phyloP scores from a whole-genome alignment of 106 monocot genomes.

The Platanthera guangdongensis region DNA sequence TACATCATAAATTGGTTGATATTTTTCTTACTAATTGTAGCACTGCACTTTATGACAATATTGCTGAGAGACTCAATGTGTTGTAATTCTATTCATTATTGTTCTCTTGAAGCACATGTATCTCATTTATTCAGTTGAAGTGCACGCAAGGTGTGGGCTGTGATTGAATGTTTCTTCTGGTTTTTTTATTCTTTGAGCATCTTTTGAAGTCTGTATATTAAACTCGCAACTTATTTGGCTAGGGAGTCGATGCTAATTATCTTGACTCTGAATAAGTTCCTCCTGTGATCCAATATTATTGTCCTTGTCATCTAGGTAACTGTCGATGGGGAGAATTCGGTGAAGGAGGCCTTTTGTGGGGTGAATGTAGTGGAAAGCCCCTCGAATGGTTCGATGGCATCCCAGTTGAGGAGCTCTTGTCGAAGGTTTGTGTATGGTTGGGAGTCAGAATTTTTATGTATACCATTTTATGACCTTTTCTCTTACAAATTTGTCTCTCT shows the following conservation, averaged over 20 bases:
- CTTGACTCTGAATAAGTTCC: neutral
- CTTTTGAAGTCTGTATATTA: neutral
- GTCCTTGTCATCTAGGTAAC: slow-evolving; percentile 45
- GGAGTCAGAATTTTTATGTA: neutral
- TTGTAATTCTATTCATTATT: no score
- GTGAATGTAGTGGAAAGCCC: slow-evolving; percentile 82
- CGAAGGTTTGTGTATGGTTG: slow-evolving; percentile 43
- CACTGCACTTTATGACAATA: no score
- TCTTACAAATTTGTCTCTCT: neutral
- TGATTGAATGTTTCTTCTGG: neutral
- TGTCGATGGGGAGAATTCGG: slow-evolving; percentile 96
- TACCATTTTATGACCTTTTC: neutral
- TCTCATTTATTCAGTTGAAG: no score
- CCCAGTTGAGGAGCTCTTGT: slow-evolving; percentile 69
- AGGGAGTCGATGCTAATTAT: neutral
- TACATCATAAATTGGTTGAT: no score
- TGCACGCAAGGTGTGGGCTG: no score
- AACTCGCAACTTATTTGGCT: neutral
- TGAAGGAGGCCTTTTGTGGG: slow-evolving; percentile 91
- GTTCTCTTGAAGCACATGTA: no score
- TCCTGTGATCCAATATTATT: neutral
- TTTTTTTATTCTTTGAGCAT: neutral
- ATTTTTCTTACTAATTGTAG: no score
- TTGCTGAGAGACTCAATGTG: no score
- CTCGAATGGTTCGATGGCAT: slow-evolving; percentile 92